Evolutionary conservation across 2,329 filamentous ascomycete species (phyloP).

Genomic region (Boeremia exigua): DNA sequence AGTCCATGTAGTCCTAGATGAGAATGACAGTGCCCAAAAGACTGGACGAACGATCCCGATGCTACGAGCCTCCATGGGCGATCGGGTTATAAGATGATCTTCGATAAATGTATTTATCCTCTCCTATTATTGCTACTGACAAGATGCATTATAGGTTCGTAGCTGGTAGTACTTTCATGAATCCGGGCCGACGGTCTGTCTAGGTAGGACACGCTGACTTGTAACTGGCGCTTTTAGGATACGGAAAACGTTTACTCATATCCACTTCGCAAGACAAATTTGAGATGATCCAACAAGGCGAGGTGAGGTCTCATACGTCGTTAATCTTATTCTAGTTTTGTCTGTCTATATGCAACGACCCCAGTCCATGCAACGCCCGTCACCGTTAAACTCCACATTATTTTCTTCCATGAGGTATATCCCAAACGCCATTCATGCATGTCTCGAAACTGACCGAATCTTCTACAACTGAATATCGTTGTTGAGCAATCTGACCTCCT

Average conservation of each 20-base stretch:
- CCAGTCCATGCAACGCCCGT: neutral
- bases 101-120: too few relatives aligned
- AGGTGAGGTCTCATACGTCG: neutral
- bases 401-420: neutral
- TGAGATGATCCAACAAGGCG: too few relatives aligned
- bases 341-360: neutral
- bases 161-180: too few relatives aligned
- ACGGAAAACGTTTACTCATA: neutral
- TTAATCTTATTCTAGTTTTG: neutral
- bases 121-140: too few relatives aligned
- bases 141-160: too few relatives aligned
- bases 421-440: conserved; percentile 13
- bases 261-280: neutral
- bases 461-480: conserved; percentile 79
- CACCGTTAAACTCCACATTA: neutral
- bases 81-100: too few relatives aligned
- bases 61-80: too few relatives aligned
- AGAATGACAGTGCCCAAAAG: neutral
- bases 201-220: too few relatives aligned
- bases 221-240: too few relatives aligned
- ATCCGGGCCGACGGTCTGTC: too few relatives aligned
- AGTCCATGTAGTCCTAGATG: neutral
- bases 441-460: neutral
- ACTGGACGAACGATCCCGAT: too few relatives aligned
- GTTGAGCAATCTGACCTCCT: conserved; percentile 88